These are phyloP conservation scores for Pilatotrama ljubarskyi DNA, from an alignment of 768 basidiomycete genomes.

Conservation along the genomic window DNA sequence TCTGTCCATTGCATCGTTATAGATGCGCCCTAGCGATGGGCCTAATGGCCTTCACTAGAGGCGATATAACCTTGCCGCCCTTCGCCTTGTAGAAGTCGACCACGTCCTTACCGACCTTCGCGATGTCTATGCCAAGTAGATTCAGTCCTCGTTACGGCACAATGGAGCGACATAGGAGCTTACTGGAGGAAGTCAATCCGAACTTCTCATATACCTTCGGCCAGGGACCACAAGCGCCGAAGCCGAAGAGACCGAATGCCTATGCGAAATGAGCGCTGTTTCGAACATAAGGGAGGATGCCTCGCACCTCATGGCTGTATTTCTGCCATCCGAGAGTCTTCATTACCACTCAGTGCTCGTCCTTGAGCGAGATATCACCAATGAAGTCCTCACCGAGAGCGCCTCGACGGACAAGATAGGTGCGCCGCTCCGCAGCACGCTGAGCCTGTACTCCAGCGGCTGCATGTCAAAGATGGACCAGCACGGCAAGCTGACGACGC, in stretches of 20 bases:
- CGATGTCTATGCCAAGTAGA: constrained; percentile 58
- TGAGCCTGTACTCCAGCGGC: constrained; percentile 72
- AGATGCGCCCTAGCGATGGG: constrained; percentile 4
- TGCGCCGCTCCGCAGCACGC: constrained; percentile 85
- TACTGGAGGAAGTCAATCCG: constrained; percentile 76
- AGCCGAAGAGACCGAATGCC: constrained; percentile 72
- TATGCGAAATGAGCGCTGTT: constrained; percentile 26
- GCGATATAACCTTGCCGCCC: constrained; percentile 70
- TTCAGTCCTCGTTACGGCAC: not conserved
- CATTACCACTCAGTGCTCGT: not conserved
- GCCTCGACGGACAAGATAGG: constrained; percentile 92
- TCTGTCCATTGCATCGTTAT: not conserved
- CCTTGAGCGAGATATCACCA: not conserved
- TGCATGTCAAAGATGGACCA: constrained; percentile 89
- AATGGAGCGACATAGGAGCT: constrained; percentile 29
- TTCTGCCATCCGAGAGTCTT: constrained; percentile 82
- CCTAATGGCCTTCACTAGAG: constrained; percentile 71
- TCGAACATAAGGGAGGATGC: not conserved
- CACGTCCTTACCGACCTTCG: constrained; percentile 80
- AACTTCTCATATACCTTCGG: constrained; percentile 90
- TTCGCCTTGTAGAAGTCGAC: constrained; percentile 83
- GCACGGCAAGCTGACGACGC: constrained; percentile 87
- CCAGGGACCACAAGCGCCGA: constrained; percentile 91
- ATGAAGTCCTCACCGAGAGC: constrained; percentile 46
- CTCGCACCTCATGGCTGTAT: constrained; percentile 78